Evolutionary conservation across 768 basidiomycete genomes (phyloP), one percentile per base, ranked within the genome.

Genomic region (Podaxis sp.): DNA sequence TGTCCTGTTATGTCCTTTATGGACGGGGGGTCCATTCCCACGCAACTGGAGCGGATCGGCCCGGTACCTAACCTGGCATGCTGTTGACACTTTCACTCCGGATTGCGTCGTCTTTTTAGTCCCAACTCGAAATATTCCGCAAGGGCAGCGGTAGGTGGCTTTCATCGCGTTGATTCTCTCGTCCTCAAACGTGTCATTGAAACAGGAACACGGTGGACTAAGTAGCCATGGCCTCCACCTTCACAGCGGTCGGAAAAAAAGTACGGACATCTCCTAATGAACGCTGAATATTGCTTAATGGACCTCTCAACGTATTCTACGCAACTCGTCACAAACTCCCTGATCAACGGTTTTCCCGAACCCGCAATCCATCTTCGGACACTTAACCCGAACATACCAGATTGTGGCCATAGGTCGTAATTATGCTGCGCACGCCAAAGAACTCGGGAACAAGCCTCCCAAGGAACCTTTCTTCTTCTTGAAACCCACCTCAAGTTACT

Each of bases 381-480:
- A 7, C 38, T 11, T n/a, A 44, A 5, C 30, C 28, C 20, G 50
- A 51, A n/a, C 36, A n/a, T n/a, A 28, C 53, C 40, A 95, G 91
- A 96, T 98, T 68, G 89, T 98, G 38, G 96, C 95, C 38, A 98
- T 99, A 63, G 96, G 96, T 37, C 86, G 96, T 63, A 98, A 97
- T 79, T 97, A 96, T 74, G 86, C 84, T 4, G 91, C 91, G 37
- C 96, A 97, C 67, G 88, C 89, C 73, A 94, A 91, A 75, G 97
- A 99, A 71, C 83, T 99, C 38, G 89, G 88, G 70, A 98, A 98
- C 72, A 78, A 90, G 4, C 77, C 89, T 4, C 96, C 96, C 0
- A 91, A 88, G 72, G 96, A 98, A 71, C 97, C 97, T 0, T 98
- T 99, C 82, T 96, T 98, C 84, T 99, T 99, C 80, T 78, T 99